Conservation (phyloP, 176 grass and related monocot genomes). For the Secale cereale region DNA sequence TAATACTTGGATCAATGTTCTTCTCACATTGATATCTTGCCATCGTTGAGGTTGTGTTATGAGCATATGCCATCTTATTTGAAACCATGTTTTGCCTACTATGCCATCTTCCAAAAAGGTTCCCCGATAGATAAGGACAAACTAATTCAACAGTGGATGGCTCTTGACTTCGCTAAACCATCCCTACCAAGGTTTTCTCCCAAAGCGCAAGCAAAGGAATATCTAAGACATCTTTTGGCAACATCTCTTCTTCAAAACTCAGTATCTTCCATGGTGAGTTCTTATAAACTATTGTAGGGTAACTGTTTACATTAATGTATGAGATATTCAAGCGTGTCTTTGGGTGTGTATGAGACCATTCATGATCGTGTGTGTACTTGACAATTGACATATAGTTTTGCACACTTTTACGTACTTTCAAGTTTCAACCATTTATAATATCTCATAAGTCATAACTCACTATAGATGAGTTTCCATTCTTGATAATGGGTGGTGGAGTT, state of each 20-base stretch:
- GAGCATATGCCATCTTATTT: conserved; percentile 6
- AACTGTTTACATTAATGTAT: not conserved
- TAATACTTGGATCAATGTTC: not conserved
- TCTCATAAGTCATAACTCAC: not conserved
- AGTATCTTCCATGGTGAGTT: not conserved
- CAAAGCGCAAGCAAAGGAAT: conserved; percentile 2
- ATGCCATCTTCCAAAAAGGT: conserved; percentile 9
- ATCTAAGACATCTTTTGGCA: not conserved
- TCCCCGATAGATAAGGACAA: not conserved
- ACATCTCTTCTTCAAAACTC: conserved; percentile 17
- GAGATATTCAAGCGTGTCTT: not conserved
- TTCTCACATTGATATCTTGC: not conserved
- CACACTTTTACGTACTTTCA: not conserved
- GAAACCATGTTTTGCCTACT: conserved; percentile 19
- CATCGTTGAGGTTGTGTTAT: conserved; percentile 1
- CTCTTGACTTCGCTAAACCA: not conserved
- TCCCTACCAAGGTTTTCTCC: not conserved
- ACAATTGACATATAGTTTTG: not conserved
- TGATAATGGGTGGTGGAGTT: not conserved
- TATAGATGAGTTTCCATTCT: not conserved
- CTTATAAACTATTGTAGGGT: not conserved
- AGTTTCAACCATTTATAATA: not conserved
- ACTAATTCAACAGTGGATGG: conserved; percentile 9
- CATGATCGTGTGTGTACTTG: not conserved
- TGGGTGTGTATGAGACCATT: not conserved